Base-by-base conservation (phyloP, 2,329 filamentous ascomycete species). In the Xylogone sp. region DNA sequence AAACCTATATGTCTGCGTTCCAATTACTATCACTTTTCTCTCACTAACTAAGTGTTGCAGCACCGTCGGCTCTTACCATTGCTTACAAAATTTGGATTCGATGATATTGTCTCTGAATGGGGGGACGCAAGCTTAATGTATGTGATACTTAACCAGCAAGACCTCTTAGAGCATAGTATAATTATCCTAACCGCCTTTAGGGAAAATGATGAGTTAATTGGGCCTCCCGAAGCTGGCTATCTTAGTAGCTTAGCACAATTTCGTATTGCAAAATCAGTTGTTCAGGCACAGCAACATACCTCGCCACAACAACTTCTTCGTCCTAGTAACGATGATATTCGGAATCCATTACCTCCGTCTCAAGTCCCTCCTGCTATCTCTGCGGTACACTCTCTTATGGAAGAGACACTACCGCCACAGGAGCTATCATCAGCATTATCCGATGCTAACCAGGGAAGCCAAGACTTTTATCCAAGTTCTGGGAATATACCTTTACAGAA, bases 71-170 rank as follows among this genome's bases (percentile, higher is more conserved):
- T 31, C 27, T 13, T 31, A 21, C 50, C 50, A 3, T 24, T 53
- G 18, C 46, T 53, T 7, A 19, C 47, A 13, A 42, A 21, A 18
- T 53, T 53, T 27, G 50, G 50, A 21, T 53, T 53, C 43, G 42
- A 49, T 21, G 50, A 53, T 20, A 19, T 53, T 34, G 50, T 48
- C 2, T n/a, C 45, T 4, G 19, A 53, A 39, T 53, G 50, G 50
- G 34, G 29, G 49, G 18, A 42, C 22, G 19, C 43, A 27, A 24
- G 24, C 24, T 31, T 50, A 39, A 45, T 21, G 16, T n/a, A n/a
- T n/a, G n/a, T n/a, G n/a, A n/a, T n/a, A n/a, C n/a, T n/a, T n/a
- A n/a, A n/a, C n/a, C n/a, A n/a, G n/a, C n/a, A n/a, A n/a, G n/a
- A n/a, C n/a, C n/a, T n/a, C n/a, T n/a, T n/a, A n/a, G n/a, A n/a